A percentile compares a stretch with the other conserved stretches of the same genome.
phyloP scores from a whole-genome alignment of 129 eudicot species.

The Kitagawia praeruptora region DNA sequence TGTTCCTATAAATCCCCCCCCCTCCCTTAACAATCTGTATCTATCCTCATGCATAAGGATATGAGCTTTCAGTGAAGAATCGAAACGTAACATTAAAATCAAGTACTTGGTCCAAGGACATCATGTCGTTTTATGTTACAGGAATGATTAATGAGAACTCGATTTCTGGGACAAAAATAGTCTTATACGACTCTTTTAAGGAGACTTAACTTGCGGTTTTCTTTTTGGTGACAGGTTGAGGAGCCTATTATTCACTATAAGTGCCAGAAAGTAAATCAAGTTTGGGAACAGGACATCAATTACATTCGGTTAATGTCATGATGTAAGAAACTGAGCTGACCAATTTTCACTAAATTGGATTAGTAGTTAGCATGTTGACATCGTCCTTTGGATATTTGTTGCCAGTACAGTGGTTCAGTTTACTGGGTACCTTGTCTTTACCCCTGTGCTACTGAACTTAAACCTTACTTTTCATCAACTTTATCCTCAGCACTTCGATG shows the following conservation, averaged over 20 bases:
- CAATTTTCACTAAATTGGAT: background rate
- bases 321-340: background rate
- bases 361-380: background rate
- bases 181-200: too few species aligned
- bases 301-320: background rate
- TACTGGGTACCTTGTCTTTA: background rate
- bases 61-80: too few species aligned
- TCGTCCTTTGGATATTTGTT: background rate
- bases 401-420: background rate
- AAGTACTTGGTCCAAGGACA: too few species aligned
- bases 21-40: too few species aligned
- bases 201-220: background rate
- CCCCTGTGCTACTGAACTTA: constrained; percentile 6
- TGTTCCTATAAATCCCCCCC: too few species aligned
- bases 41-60: too few species aligned
- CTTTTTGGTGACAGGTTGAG: constrained; percentile 54
- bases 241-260: constrained; percentile 81
- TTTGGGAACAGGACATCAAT: background rate
- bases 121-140: too few species aligned
- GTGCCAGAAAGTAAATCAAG: constrained; percentile 51
- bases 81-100: too few species aligned
- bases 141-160: too few species aligned
- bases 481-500: background rate
- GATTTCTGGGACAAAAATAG: background rate
- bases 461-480: background rate